Evolutionary conservation across 2,329 filamentous ascomycete genomes (phyloP), one percentile per base, ranked within the genome.

Genomic region (Verticillium dahliae): DNA sequence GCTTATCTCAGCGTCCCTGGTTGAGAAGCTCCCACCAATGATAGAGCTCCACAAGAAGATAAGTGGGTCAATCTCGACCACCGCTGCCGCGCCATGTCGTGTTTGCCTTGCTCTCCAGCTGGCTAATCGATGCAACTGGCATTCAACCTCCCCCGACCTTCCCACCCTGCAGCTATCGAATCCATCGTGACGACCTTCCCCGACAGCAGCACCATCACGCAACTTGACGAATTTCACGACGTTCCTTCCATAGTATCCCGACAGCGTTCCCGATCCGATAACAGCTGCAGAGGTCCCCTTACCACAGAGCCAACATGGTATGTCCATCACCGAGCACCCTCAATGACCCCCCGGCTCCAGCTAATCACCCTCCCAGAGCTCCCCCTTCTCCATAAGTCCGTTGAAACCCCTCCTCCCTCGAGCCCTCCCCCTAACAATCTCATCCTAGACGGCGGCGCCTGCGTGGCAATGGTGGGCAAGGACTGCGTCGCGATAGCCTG

Each of bases 401-500:
- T 69, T 57, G 58, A 38, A 62, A 50, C 60, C 62, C 57, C 59
- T 45, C 66, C 54, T 62, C 57, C 58, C 56, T 52, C 56, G 56
- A 55, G 59, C 37, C 63, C 33, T 59, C 27, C 50, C 37, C 60
- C 56, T 41, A 56, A 50, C 33, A 58, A 62, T n/a, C 62, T 38
- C 59, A 37, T 62, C 56, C 59, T 61, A 88, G 85, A 89, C 76
- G 94, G 94, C 81, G 94, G 94, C 76, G 94, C 94, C 81, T 94
- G 90, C 80, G 92, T 98, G 69, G 94, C 94, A 78, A 98, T 98
- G 95, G 93, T 97, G 67, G 95, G 95, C 83, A 98, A 99, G 81
- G 93, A 98, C 87, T 99, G 95, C 79, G 95, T 99, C 65, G 95
- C 95, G 79, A 98, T 99, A 75, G 95, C 95, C 76, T 99, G 95